Conservation (phyloP, 495 filamentous ascomycete genomes). For the Antarctomyces pellizariae region DNA sequence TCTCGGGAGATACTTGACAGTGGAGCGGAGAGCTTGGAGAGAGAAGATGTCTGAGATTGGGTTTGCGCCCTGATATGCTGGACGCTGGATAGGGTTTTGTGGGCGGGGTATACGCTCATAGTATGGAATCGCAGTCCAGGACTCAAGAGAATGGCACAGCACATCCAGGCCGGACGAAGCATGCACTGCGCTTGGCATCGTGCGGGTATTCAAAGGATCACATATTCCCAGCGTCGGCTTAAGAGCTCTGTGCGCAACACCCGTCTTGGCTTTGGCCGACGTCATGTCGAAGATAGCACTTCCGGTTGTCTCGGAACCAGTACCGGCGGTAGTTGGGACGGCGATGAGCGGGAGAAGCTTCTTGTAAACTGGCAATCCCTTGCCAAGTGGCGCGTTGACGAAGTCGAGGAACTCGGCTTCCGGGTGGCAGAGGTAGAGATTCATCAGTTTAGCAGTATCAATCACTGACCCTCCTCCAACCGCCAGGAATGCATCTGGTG, state of each 20-base stretch:
- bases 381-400: conserved; percentile 85
- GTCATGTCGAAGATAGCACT: conserved; percentile 96
- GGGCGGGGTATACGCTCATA: conserved; percentile 63
- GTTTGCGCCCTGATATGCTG: conserved; percentile 92
- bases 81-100: conserved; percentile 69
- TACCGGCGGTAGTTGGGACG: conserved; percentile 87
- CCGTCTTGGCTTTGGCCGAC: conserved; percentile 71
- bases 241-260: conserved; percentile 80
- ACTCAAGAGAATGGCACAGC: conserved; percentile 79
- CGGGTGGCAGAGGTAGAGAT: conserved; percentile 73
- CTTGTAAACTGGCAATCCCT: conserved; percentile 58
- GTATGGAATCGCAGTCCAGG: conserved; percentile 92
- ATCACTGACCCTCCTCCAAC: conserved; percentile 82
- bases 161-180: conserved; percentile 80
- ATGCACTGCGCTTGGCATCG: conserved; percentile 84
- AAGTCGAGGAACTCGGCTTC: conserved; percentile 88
- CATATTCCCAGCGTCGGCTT: conserved; percentile 93
- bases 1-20: conserved; percentile 76
- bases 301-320: conserved; percentile 86
- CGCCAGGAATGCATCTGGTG: conserved; percentile 72
- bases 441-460: conserved; percentile 96
- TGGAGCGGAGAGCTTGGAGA: conserved; percentile 52
- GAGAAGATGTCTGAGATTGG: conserved; percentile 94
- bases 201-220: conserved; percentile 82
- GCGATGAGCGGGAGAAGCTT: conserved; percentile 70